phyloP scores from a whole-genome alignment of 1,284 basidiomycete genomes.

The Papiliotrema laurentii region DNA sequence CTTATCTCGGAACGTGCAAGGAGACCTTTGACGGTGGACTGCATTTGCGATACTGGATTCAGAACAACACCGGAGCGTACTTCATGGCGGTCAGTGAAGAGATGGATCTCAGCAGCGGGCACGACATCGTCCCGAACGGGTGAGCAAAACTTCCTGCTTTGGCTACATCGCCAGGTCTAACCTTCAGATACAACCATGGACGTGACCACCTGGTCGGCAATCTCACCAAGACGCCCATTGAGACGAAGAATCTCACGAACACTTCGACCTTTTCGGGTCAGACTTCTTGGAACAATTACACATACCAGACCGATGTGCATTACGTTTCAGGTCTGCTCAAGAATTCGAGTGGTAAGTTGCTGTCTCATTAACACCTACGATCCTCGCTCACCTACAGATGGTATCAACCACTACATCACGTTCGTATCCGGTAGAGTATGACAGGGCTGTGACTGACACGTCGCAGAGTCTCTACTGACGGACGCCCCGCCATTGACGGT shows the following conservation, averaged over 20 bases:
- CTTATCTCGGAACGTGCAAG: conserved; percentile 68
- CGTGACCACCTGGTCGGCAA: conserved; percentile 78
- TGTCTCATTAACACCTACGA: no score
- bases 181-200: conserved; percentile 56
- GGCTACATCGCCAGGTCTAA: neutral
- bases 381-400: conserved; percentile 40
- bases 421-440: conserved; percentile 5
- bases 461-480: conserved; percentile 55
- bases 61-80: conserved; percentile 66
- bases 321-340: conserved; percentile 65
- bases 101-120: conserved; percentile 57
- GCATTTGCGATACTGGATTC: conserved; percentile 86
- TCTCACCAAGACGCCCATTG: conserved; percentile 59
- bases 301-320: conserved; percentile 62
- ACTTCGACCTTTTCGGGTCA: conserved; percentile 41
- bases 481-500: conserved; percentile 70
- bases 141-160: conserved; percentile 28
- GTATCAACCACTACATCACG: conserved; percentile 70
- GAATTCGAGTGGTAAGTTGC: conserved; percentile 55
- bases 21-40: conserved; percentile 85
- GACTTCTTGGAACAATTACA: conserved; percentile 53
- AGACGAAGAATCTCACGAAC: conserved; percentile 58
- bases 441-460: neutral
- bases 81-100: conserved; percentile 82
- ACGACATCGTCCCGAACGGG: conserved; percentile 60